phyloP scores from a whole-genome alignment of 192 early-diverging fungal species.

The Coemansia sp. region DNA sequence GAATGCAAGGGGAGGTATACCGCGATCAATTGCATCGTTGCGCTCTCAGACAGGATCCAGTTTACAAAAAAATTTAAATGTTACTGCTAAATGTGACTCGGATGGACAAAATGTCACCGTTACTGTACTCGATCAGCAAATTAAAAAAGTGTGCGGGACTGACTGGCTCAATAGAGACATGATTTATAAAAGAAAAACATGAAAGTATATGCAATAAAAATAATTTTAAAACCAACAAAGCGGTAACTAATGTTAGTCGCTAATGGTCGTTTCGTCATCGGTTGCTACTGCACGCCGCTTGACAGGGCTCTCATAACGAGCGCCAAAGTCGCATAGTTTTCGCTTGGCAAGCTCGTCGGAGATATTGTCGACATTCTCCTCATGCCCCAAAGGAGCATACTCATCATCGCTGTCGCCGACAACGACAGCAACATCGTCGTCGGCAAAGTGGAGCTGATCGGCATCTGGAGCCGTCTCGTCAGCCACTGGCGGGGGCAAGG shows the following conservation, averaged over 20 bases:
- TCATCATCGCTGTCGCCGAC: constrained; percentile 17
- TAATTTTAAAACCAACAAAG: too few species aligned
- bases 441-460: not conserved
- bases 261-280: not conserved
- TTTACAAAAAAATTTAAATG: not conserved
- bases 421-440: not conserved
- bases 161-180: too few species aligned
- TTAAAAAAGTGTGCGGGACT: not conserved
- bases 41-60: not conserved
- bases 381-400: constrained; percentile 6
- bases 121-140: not conserved
- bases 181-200: not conserved
- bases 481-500: constrained; percentile 5
- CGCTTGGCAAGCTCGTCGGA: constrained; percentile 34
- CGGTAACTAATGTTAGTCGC: not conserved
- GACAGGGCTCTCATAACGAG: not conserved
- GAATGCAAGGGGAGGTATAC: not conserved
- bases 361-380: not conserved
- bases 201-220: too few species aligned
- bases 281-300: constrained; percentile 28
- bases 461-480: not conserved
- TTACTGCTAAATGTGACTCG: not conserved
- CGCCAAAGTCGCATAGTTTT: constrained; percentile 10
- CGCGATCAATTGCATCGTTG: not conserved
- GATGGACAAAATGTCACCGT: not conserved